A percentile compares a stretch with the other conserved stretches of the same genome.
These are phyloP conservation scores for Pythium diclinum DNA, from an alignment of 352 stramenopile species.

Conservation along the genomic window DNA sequence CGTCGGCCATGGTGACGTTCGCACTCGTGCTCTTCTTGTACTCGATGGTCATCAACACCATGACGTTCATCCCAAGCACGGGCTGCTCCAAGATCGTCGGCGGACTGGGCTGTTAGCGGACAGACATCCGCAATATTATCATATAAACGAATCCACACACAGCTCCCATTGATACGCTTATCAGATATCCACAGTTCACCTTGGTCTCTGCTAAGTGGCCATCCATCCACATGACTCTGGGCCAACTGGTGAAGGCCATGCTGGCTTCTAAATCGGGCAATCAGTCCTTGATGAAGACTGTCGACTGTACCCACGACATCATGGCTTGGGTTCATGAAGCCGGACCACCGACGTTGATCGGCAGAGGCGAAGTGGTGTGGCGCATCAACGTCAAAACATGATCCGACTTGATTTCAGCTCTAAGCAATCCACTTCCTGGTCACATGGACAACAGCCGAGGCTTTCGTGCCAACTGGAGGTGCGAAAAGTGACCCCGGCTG, in stretches of 20 bases:
- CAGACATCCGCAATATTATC: neutral
- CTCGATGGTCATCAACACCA: conserved; percentile 47
- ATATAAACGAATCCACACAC: neutral
- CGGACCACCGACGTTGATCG: neutral
- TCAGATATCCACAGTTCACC: no score
- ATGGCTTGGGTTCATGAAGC: neutral
- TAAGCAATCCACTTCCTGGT: neutral
- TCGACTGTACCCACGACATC: no score
- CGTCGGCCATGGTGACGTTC: conserved; percentile 49
- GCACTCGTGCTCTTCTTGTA: conserved; percentile 63
- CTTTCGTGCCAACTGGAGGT: neutral
- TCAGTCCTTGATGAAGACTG: no score
- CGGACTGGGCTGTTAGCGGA: conserved; percentile 8
- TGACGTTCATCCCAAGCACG: conserved; percentile 21
- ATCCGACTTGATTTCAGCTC: neutral
- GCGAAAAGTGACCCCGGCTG: neutral
- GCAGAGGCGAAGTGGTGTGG: neutral
- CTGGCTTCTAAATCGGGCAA: no score
- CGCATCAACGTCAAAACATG: neutral
- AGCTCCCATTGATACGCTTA: neutral
- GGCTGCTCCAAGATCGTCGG: conserved; percentile 15
- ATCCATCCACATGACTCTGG: no score
- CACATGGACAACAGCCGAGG: neutral
- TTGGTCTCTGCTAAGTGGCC: no score
- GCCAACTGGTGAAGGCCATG: no score